Evolutionary conservation across 129 eudicot species (phyloP).

Genomic region (Heracleum sosnowskyi): DNA sequence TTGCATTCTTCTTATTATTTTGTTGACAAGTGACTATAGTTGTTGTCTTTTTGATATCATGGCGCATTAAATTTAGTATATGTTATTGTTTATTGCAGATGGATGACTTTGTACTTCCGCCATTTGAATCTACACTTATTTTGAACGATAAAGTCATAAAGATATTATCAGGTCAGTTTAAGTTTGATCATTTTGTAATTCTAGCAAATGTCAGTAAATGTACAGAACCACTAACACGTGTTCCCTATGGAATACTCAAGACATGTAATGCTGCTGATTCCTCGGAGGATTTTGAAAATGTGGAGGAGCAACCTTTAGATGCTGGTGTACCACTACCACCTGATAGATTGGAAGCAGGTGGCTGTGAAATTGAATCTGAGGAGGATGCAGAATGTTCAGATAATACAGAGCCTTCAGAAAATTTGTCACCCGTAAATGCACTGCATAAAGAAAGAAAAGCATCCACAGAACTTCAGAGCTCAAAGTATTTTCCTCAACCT

Average conservation of each 20-base stretch:
- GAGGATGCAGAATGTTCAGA: slow-evolving; percentile 15
- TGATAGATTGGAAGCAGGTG: slow-evolving; percentile 69
- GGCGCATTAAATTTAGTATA: neutral
- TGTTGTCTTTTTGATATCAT: neutral
- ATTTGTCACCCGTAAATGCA: slow-evolving; percentile 25
- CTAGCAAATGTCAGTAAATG: slow-evolving; percentile 10
- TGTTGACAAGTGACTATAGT: neutral
- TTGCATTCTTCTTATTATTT: neutral
- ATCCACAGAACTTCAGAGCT: slow-evolving; percentile 32
- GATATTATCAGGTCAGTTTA: slow-evolving; percentile 72
- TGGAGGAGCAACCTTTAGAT: slow-evolving; percentile 40
- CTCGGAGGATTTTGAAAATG: slow-evolving; percentile 16
- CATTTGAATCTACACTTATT: slow-evolving; percentile 63
- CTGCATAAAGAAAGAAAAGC: slow-evolving; percentile 69
- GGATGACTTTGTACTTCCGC: slow-evolving; percentile 89
- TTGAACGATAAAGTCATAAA: slow-evolving; percentile 72
- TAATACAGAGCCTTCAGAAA: slow-evolving; percentile 21
- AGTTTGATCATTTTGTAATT: slow-evolving; percentile 4
- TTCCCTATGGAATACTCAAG: slow-evolving; percentile 25
- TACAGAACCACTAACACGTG: slow-evolving; percentile 11
- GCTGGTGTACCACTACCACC: slow-evolving; percentile 41
- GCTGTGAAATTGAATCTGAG: slow-evolving; percentile 52
- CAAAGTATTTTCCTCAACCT: slow-evolving; percentile 48
- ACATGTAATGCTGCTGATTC: slow-evolving; percentile 25
- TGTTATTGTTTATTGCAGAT: slow-evolving; percentile 42